Evolutionary conservation across 2,329 filamentous ascomycete genomes (phyloP), one percentile per base, ranked within the genome.

Genomic region (Nemania abortiva): DNA sequence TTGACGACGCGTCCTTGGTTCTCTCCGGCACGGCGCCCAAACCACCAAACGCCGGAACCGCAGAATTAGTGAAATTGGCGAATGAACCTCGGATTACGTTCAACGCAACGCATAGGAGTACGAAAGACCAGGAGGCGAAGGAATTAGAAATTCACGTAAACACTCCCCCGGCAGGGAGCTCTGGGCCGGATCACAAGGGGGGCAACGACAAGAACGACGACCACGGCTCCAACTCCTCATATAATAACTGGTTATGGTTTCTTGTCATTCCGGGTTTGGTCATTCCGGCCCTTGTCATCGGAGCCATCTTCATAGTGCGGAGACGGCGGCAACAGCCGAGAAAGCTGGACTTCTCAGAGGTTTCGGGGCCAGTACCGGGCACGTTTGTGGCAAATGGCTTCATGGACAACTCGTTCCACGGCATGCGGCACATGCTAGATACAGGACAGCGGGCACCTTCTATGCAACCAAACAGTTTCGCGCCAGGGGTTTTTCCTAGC

Each of bases 291-390:
- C 70, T 62, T 7, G 61, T 77, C 34, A 68, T 76, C 27, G 2
- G 73, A 11, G 53, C 72, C 20, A 54, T 79, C 9, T 73, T 77
- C 68, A 72, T 70, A 10, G 64, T 74, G 7, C 70, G 76, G 31
- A 73, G 71, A 45, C 74, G 76, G 18, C 73, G 72, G 7, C 73
- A 73, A 11, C 72, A 67, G 7, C 68, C 63, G 3, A 72, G 60
- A 13, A 70, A 70, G n/a, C 59, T 72, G 29, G 55, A 70, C 31
- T 67, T 73, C 13, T 60, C 65, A 22, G 69, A 78, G 45, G 74
- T 79, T 13, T 78, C 77, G 2, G 76, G 74, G 6, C 77, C 77
- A 3, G 58, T 79, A 27, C 74, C 77, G 6, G 76, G 77, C 7
- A 76, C 59, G 54, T 77, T 78, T 54, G 69, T 76, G 49, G 70